These are phyloP conservation scores for Penicillium nucicola DNA, from an alignment of 495 filamentous ascomycete species.

Conservation along the genomic window DNA sequence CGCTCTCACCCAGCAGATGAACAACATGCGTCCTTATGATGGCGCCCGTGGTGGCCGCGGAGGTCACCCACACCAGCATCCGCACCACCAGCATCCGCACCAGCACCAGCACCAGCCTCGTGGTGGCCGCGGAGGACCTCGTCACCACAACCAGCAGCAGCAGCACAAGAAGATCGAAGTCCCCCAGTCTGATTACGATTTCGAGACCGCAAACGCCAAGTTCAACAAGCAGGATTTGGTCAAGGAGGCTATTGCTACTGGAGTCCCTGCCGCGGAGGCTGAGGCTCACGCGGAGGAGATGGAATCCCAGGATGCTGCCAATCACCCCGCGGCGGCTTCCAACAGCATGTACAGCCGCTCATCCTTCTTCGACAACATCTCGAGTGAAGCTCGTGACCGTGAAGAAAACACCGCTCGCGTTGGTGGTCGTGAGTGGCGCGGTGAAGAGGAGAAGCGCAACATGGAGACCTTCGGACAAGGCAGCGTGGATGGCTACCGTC, in stretches of 20 bases:
- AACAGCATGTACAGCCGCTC: constrained; percentile 68
- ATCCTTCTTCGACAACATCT: constrained; percentile 98
- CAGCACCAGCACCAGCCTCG: constrained; percentile 18
- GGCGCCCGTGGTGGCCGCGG: constrained; percentile 49
- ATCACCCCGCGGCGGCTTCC: constrained; percentile 19
- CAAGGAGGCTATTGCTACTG: constrained; percentile 82
- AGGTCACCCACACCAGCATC: constrained; percentile 34
- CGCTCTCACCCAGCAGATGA: constrained; percentile 77
- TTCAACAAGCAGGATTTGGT: constrained; percentile 97
- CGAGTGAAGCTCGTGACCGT: constrained; percentile 87
- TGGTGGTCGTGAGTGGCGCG: constrained; percentile 87
- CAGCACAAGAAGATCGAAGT: constrained; percentile 74
- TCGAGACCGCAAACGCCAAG: constrained; percentile 87
- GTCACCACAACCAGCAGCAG: constrained; percentile 52
- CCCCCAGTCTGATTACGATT: constrained; percentile 88
- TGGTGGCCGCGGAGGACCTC: constrained; percentile 54
- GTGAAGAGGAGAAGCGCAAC: constrained; percentile 91
- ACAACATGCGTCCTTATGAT: constrained; percentile 75
- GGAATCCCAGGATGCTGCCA: constrained; percentile 32
- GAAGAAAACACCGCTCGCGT: constrained; percentile 65
- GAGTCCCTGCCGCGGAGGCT: constrained; percentile 62
- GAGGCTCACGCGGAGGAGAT: constrained; percentile 30
- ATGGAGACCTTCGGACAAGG: constrained; percentile 99
- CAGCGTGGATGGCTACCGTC: constrained; percentile 85
- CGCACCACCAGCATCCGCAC: too few relatives aligned